Evolutionary conservation across 139 green algal species (phyloP), one percentile per base, ranked within the genome.

Genomic region (Pleodorina starrii): DNA sequence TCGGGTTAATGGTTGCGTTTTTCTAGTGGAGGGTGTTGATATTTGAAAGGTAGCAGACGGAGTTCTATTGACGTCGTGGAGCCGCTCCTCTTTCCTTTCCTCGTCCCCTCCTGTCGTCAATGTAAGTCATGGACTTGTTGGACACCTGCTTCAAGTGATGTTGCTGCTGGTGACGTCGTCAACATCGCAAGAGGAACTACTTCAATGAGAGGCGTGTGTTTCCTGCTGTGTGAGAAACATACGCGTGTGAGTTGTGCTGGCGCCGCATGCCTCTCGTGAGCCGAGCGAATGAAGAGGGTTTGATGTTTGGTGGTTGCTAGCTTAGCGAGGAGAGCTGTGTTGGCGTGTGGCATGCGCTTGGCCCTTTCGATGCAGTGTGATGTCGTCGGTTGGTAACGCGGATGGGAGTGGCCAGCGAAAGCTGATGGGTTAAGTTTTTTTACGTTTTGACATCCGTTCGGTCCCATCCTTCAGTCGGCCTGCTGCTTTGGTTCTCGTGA

Each of bases 231-330:
- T 51, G 72, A 80, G 72, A 80, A 80, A 80, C 42, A 80, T 80
- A 4, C 72, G 71, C 38, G 72, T 80, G 72, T 80, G 72, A 10
- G 21, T 27, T 77, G 42, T 80, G 72, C 72, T 57, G 72, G 72
- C 72, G 76, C 48, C 76, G n/a, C 76, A 84, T 66, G 76, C 76
- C 48, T 84, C 72, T 32, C 76, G 76, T 69, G 76, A 84, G 76
- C 48, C 76, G 76, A 84, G 76, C 76, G 76, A 71, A 9, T 59
- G 76, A 84, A 48, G 76, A 84, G 76, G 76, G 76, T 84, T 82
- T 80, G 72, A 21, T 82, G 43, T 82, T 82, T 59, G 21, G 74
- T 66, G 72, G 74, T 82, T 63, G 46, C 46, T 82, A 71, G 76
- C 48, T 43, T 82, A 69, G 76, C 76, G 48, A 84, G 76, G 76